Evolutionary conservation across 495 filamentous ascomycete species (phyloP), one percentile per base, ranked within the genome.

Genomic region (Jackrogersella minutella): DNA sequence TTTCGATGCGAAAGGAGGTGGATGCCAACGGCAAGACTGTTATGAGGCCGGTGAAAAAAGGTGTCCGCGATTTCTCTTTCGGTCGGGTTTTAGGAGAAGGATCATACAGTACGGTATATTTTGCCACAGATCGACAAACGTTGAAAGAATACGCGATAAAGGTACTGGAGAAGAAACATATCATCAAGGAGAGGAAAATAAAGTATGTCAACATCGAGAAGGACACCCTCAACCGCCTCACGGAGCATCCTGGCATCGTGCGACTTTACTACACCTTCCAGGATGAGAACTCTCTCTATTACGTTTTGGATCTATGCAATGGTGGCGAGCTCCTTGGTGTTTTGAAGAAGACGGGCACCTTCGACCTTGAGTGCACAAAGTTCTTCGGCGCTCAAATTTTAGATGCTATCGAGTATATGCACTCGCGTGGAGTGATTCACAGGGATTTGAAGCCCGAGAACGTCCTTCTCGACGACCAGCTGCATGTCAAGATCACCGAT

Each of bases 131-230:
- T 71, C 87, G 96, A 47, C 93, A 97, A 76, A 98, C 93, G 0
- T 79, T 96, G 43, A 95, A 96, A 64, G 96, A 99, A 76, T 98
- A 97, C 73, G 96, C 96, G 24, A 94, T 99, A 78, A 99, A 99
- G 74, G 94, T 99, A 22, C 83, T 99, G 37, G 95, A 98, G 78
- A 99, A 99, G 80, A 88, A 93, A 66, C 96, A 99, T 77, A 99
- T 99, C 70, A 98, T 99, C 82, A 98, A 97, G 80, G 96, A 99
- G 79, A 97, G 94, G 77, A 99, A 99, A 82, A 96, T 99, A 66
- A 99, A 99, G 81, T 99, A 99, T 75, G 96, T 99, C 74, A 97
- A 97, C 76, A 98, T 99, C 66, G 96, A 99, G 79, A 97, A 97
- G 80, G 93, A 99, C 77, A 97, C 96, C 8, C 83, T 99, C 31